Percentiles rank a stretch among this genome's conserved stretches.
Conservation (phyloP, 1,284 basidiomycete species). For the Boletus sp. region DNA sequence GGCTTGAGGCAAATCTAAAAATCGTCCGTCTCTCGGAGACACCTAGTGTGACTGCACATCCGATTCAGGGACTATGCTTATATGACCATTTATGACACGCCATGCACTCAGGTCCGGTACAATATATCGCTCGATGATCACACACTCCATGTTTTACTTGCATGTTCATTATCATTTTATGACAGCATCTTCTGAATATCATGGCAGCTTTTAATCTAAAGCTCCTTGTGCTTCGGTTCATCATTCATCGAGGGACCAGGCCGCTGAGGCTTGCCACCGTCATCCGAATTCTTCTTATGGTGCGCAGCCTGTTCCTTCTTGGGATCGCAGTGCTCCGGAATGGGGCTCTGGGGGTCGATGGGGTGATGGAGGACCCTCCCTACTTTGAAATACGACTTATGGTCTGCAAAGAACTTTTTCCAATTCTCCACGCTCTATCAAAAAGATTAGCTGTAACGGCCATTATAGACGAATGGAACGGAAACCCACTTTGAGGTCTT, state of each 20-base stretch:
- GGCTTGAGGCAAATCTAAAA: constrained; percentile 29
- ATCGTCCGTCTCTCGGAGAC: background rate
- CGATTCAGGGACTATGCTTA: constrained; percentile 23
- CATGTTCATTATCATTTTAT: constrained; percentile 24
- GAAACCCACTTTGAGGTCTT: constrained; percentile 59
- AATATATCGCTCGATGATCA: constrained; percentile 13
- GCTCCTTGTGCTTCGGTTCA: constrained; percentile 35
- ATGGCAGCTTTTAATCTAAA: constrained; percentile 30
- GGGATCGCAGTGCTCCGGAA: constrained; percentile 75
- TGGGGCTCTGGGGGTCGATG: constrained; percentile 75
- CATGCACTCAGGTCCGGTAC: constrained; percentile 11
- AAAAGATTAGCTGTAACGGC: background rate
- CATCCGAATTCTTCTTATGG: constrained; percentile 6
- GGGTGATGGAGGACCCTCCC: constrained; percentile 71
- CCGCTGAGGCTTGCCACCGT: constrained; percentile 11
- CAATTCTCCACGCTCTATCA: constrained; percentile 73
- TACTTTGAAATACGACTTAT: constrained; percentile 73
- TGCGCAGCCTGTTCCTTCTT: constrained; percentile 42
- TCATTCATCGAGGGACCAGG: constrained; percentile 10
- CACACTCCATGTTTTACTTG: constrained; percentile 23
- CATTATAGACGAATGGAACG: background rate
- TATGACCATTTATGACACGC: constrained; percentile 31
- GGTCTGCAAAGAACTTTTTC: constrained; percentile 84
- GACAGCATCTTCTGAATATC: constrained; percentile 15
- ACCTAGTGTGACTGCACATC: constrained; percentile 1